Percentiles rank a stretch among this genome's conserved stretches.
Conservation (phyloP, 495 filamentous ascomycete species). For the Neurospora africana region DNA sequence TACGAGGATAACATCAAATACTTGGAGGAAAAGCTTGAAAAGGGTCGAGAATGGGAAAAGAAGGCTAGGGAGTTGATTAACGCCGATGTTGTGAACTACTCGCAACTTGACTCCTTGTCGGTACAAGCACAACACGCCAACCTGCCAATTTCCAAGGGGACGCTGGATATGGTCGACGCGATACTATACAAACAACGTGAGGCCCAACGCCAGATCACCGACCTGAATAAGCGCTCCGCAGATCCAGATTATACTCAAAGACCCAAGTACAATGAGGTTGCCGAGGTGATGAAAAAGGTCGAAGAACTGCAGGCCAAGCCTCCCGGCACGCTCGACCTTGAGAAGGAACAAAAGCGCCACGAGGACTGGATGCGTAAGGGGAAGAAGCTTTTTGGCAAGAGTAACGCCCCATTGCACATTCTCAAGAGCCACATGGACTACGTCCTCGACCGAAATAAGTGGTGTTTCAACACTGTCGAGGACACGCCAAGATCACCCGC, state of each 20-base stretch:
- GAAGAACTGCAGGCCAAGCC: constrained; percentile 87
- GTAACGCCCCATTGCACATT: constrained; percentile 94
- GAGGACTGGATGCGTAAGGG: constrained; percentile 99
- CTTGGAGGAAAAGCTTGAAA: constrained; percentile 62
- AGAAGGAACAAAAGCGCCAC: constrained; percentile 89
- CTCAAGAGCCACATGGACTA: constrained; percentile 88
- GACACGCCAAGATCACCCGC: constrained; percentile 84
- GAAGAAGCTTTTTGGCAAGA: constrained; percentile 97
- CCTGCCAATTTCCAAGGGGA: constrained; percentile 74
- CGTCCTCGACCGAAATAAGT: constrained; percentile 74
- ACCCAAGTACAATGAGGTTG: constrained; percentile 83
- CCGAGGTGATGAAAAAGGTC: constrained; percentile 76
- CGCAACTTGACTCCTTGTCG: constrained; percentile 85
- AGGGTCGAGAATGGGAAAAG: constrained; percentile 79
- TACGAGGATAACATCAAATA: constrained; percentile 66
- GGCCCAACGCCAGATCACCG: constrained; percentile 75
- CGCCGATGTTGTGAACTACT: constrained; percentile 81
- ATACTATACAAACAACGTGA: constrained; percentile 95
- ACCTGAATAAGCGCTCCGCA: constrained; percentile 66
- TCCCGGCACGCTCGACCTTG: constrained; percentile 78
- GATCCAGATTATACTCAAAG: constrained; percentile 65
- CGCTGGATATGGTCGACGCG: constrained; percentile 72
- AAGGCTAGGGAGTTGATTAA: constrained; percentile 92
- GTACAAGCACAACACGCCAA: constrained; percentile 57
- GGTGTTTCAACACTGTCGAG: constrained; percentile 78